phyloP scores from a whole-genome alignment of 192 early-diverging fungal genomes.

The Tieghemiomyces parasiticus region DNA sequence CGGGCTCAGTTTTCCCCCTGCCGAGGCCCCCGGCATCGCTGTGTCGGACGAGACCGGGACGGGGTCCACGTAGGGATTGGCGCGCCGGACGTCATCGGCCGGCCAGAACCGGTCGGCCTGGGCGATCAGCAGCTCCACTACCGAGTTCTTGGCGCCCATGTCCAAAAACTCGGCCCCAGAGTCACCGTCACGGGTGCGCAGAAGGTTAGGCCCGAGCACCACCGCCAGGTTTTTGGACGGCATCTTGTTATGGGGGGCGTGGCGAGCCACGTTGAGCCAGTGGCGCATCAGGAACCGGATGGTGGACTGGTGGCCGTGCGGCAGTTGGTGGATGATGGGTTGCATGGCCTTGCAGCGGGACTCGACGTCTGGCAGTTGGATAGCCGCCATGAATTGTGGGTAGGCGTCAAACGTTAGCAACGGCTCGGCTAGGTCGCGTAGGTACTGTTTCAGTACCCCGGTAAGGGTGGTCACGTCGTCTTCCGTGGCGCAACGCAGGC shows the following conservation, averaged over 20 bases:
- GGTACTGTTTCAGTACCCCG: slow-evolving; percentile 65
- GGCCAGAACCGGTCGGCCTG: slow-evolving; percentile 33
- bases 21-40: background rate
- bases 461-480: slow-evolving; percentile 69
- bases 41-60: background rate
- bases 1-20: background rate
- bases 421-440: slow-evolving; percentile 59
- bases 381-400: slow-evolving; percentile 42
- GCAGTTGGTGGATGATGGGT: slow-evolving; percentile 35
- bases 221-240: slow-evolving; percentile 80
- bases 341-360: slow-evolving; percentile 24
- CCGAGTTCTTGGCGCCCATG: slow-evolving; percentile 56
- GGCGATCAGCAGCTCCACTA: slow-evolving; percentile 51
- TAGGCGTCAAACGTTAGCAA: slow-evolving; percentile 56
- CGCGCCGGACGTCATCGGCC: background rate
- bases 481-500: slow-evolving; percentile 18
- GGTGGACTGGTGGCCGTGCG: slow-evolving; percentile 42
- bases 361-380: slow-evolving; percentile 15
- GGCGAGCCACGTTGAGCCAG: slow-evolving; percentile 41
- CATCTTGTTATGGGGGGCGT: slow-evolving; percentile 69
- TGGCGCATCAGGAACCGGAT: slow-evolving; percentile 45
- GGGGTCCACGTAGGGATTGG: background rate
- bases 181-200: slow-evolving; percentile 40
- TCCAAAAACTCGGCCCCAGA: slow-evolving; percentile 47
- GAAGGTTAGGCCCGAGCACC: slow-evolving; percentile 83